phyloP scores from a whole-genome alignment of 73 alveolate genomes.

The Symbiodinium pilosum region DNA sequence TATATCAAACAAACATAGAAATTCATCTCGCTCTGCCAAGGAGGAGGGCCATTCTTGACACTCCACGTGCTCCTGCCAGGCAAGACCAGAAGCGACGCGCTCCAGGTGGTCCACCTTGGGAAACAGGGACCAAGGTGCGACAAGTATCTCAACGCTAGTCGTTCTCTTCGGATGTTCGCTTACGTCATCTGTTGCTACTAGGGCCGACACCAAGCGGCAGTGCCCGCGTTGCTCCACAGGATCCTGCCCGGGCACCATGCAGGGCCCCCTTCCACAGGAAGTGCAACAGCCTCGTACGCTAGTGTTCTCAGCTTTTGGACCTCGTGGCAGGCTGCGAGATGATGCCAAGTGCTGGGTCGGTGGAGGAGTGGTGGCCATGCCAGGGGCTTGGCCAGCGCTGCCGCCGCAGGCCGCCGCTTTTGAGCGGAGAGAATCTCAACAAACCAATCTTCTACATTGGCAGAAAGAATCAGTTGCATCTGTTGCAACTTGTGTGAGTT shows the following conservation, averaged over 20 bases:
- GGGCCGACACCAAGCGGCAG: background rate
- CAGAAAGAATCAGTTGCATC: background rate
- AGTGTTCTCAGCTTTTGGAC: background rate
- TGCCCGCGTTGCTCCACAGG: background rate
- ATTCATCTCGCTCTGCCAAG: no score
- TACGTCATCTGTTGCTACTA: background rate
- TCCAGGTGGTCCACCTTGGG: background rate
- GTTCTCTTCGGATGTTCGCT: background rate
- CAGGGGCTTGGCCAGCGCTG: constrained; percentile 9
- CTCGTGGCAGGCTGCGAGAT: background rate
- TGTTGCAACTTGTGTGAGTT: background rate
- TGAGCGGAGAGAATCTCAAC: background rate
- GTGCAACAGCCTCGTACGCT: background rate
- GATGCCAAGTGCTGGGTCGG: no score
- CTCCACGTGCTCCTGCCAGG: constrained; percentile 28
- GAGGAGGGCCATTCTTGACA: no score
- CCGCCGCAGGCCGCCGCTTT: background rate
- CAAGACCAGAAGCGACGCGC: background rate
- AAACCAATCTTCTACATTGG: background rate
- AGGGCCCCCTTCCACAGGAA: no score
- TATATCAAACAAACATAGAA: no score
- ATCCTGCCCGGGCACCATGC: background rate
- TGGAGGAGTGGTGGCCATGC: no score
- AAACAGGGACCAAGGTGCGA: background rate
- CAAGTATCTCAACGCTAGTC: no score